Evolutionary conservation across 2,329 filamentous ascomycete species (phyloP), one percentile per base, ranked within the genome.

Genomic region (Ophiostoma ulmi): DNA sequence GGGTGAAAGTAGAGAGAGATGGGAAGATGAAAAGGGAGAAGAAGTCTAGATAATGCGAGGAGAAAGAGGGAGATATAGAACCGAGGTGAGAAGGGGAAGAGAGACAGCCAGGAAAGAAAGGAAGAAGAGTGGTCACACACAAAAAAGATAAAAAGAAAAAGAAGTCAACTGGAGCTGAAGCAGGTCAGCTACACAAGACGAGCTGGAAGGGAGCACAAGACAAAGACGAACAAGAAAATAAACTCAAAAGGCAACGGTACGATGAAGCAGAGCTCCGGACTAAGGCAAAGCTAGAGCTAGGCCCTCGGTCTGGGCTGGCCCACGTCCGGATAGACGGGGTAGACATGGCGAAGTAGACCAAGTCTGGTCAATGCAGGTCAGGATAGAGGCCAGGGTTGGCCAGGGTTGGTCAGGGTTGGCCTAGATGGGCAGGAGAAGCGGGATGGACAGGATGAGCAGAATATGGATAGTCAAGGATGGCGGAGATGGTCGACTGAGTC

Each of bases 61-160:
- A 58, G n/a, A 17, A 48, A 6, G 52, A 26, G 58, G 14, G 58
- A 64, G 58, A 64, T 64, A 64, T 64, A 35, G 58, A 64, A 31
- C 22, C 17, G 31, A 36, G 58, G 26, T 31, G 14, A 36, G 31
- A 20, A 5, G 31, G 14, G 58, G 13, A 22, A 36, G 31, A 64
- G 31, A 64, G 26, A 64, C n/a, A 64, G 58, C 26, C 11, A 39
- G 7, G 35, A 38, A 17, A n/a, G 20, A n/a, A 65, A 64, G 22
- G 22, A 26, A 22, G 55, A 26, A 13, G 35, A 66, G 44, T 14
- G 44, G 35, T 5, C 14, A 67, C 31, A 66, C 35, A 66, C 4
- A 26, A 11, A n/a, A 55, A 36, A 44, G 11, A 39, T 20, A 67
- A 11, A 13, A 68, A 58, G n/a, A 41, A 44, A 35, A 17, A 11